Evolutionary conservation across 306 rosid genomes (phyloP), one percentile per base, ranked within the genome.

Genomic region (Inga laurina): DNA sequence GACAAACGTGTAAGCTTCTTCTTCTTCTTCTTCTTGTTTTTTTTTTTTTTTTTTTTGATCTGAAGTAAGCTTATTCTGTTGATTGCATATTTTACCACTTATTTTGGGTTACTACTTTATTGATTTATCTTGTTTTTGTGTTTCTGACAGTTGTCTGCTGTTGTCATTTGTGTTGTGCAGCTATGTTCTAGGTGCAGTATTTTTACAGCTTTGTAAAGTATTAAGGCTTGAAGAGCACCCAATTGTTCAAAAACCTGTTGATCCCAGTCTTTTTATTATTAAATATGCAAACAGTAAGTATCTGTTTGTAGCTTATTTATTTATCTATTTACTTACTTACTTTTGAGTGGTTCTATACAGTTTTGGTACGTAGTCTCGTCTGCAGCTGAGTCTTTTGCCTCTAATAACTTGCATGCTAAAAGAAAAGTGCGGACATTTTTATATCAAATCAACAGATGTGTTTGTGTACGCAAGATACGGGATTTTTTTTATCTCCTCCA

Each of bases 151-250:
- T 76, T 89, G 51, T 75, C 78, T 86, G 51, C 13, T 83, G 67
- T n/a, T 77, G 19, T 79, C 49, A 30, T 41, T 79, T 35, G 35
- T 76, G 78, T 75, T 82, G 61, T 83, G 91, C 86, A 94, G 95
- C 67, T 94, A 92, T 74, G 90, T 83, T 72, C 91, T 91, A 19
- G 98, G 97, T 45, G 90, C 91, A 61, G 95, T 89, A 44, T 94
- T 91, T 87, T 85, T 94, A 90, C 97, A 94, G 88, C 98, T 92
- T 52, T 94, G 95, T 84, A 80, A 87, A 88, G 84, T 88, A 46
- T 80, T 92, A 73, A 91, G 91, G 82, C 93, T 91, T 46, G 88
- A 75, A 24, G 90, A 94, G 87, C 97, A 90, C 72, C 92, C 93
- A 51, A 85, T 90, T 69, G 88, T 91, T 84, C 89, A 88, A 78